A percentile compares a stretch with the other conserved stretches of the same genome.
Evolutionary conservation across 345 rosid genomes (phyloP).

Genomic region (Salix purpurea): DNA sequence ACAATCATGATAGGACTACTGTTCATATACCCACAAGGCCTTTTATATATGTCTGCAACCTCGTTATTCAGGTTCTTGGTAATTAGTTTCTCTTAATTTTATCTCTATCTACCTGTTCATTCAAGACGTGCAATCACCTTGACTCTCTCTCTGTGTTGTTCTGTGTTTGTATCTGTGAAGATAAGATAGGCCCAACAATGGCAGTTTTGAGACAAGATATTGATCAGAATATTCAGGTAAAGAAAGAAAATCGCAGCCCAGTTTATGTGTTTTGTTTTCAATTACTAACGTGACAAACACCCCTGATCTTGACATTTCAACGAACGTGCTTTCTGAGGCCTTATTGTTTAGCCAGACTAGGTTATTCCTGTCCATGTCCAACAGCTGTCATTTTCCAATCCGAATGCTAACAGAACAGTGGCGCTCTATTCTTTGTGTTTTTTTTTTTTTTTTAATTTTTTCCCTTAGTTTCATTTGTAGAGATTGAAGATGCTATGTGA

Average conservation of each 20-base stretch:
- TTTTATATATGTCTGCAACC: conserved; percentile 57
- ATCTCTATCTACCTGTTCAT: neutral
- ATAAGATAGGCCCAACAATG: conserved; percentile 98
- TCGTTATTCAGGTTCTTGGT: conserved; percentile 87
- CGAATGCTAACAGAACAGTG: neutral
- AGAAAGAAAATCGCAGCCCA: neutral
- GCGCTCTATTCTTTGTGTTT: neutral
- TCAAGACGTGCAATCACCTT: neutral
- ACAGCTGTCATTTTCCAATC: neutral
- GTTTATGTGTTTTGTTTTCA: neutral
- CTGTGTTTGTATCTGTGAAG: conserved; percentile 41
- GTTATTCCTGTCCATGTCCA: conserved; percentile 15
- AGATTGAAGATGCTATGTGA: conserved; percentile 63
- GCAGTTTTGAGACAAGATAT: conserved; percentile 87
- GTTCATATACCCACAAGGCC: conserved; percentile 55
- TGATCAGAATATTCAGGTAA: conserved; percentile 73
- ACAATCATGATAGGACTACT: conserved; percentile 19
- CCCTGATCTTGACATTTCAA: conserved; percentile 19
- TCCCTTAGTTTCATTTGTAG: conserved; percentile 26
- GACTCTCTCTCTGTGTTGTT: neutral
- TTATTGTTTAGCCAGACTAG: neutral
- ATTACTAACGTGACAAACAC: conserved; percentile 19
- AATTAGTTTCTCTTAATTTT: conserved; percentile 16
- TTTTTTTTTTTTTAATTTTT: no score
- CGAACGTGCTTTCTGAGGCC: neutral